Conservation (phyloP, 306 rosid species). For the Fagus sylvatica region DNA sequence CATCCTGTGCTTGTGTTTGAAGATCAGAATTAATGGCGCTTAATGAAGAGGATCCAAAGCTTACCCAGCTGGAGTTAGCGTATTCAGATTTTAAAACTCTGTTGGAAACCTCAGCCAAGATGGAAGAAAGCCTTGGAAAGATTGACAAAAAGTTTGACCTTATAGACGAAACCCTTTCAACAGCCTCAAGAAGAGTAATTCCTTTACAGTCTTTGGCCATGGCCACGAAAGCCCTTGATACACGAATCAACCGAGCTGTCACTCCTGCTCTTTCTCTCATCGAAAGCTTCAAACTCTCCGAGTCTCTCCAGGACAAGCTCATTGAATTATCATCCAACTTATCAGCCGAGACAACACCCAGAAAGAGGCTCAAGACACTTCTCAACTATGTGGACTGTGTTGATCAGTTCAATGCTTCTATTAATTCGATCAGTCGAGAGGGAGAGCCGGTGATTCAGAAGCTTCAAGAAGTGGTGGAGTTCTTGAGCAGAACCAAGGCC, state of each 20-base stretch:
- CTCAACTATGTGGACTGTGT: slow-evolving; percentile 56
- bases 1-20: neutral
- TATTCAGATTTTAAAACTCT: slow-evolving; percentile 54
- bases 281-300: slow-evolving; percentile 51
- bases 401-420: slow-evolving; percentile 49
- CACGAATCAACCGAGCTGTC: slow-evolving; percentile 67
- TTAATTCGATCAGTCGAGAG: slow-evolving; percentile 46
- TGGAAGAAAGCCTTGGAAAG: slow-evolving; percentile 39
- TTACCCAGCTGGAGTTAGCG: slow-evolving; percentile 48
- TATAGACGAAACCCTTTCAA: slow-evolving; percentile 48
- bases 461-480: slow-evolving; percentile 95
- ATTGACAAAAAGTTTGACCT: slow-evolving; percentile 52
- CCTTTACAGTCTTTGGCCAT: slow-evolving; percentile 75
- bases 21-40: slow-evolving; percentile 38
- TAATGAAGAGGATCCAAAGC: slow-evolving; percentile 27
- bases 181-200: slow-evolving; percentile 51
- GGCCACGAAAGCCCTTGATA: slow-evolving; percentile 80
- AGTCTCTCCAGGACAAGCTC: slow-evolving; percentile 54
- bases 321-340: slow-evolving; percentile 42
- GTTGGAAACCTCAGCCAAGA: slow-evolving; percentile 40
- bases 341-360: slow-evolving; percentile 26
- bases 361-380: slow-evolving; percentile 43
- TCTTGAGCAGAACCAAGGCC: slow-evolving; percentile 80
- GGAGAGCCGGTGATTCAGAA: slow-evolving; percentile 75
- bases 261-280: slow-evolving; percentile 70